Evolutionary conservation across 2,329 filamentous ascomycete species (phyloP), one percentile per base, ranked within the genome.

Genomic region (Botrytis porri): DNA sequence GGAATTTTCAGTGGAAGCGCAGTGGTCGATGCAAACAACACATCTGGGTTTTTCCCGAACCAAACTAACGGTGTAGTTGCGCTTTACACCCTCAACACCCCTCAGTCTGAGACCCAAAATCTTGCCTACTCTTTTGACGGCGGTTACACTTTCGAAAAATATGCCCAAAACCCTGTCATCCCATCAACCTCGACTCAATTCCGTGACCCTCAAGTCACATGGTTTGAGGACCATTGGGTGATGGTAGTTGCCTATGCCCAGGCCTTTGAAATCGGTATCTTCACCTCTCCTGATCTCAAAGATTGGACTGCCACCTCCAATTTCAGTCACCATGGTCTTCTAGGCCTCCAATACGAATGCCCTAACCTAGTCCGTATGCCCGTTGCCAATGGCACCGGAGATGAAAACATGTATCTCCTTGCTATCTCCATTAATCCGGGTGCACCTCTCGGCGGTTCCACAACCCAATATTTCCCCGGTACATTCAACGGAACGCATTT

Each of bases 401-500:
- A 48, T 20, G 75, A 77, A 7, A 78, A 80, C 32, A 81, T 81
- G 60, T 85, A 81, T 78, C 81, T 88, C 35, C 78, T 90, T 76
- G 76, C 82, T 5, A 83, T 90, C 54, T 87, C 84, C 20, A 85
- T 89, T 77, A 89, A 89, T 76, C 88, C 87, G 0, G 88, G 87
- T 8, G 87, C 86, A 0, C 88, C 88, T 0, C 81, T 86, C 0
- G 88, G 88, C 14, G 88, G 88, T 0, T 88, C 85, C 1, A 84
- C 86, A 29, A 84, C 84, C 1, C 80, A 89, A 78, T 90, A 89
- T 78, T 88, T 87, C 81, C 81, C 86, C 0, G 89, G 89, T 7
- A 82, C 80, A 3, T 91, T 90, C 82, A 89, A 92, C 75, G 89
- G 89, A n/a, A 90, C 88, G 0, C 86, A 89, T 78, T 91, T 90